Percentiles rank a stretch among this genome's conserved stretches.
Conservation (phyloP, 176 grass and related monocot species). For the Lolium perenne region DNA sequence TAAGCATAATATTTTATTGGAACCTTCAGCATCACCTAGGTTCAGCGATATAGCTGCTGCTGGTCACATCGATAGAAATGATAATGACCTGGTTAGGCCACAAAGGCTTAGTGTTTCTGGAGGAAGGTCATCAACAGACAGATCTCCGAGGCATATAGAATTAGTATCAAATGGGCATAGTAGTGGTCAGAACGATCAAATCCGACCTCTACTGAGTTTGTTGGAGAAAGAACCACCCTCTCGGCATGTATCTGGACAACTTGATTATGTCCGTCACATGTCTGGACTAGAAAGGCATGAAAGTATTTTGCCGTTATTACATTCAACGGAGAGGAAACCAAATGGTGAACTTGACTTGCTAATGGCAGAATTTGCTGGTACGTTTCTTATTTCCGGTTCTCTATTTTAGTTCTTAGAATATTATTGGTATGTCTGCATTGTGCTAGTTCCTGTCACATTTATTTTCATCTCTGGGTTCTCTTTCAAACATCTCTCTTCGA, state of each 20-base stretch:
- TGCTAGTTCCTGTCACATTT: conserved; percentile 33
- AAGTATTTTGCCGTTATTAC: conserved; percentile 93
- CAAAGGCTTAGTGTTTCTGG: conserved; percentile 65
- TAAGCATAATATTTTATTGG: conserved; percentile 57
- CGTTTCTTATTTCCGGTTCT: conserved; percentile 37
- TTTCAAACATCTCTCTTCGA: neutral
- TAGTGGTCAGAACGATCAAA: conserved; percentile 70
- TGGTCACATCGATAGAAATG: conserved; percentile 63
- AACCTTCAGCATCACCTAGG: conserved; percentile 64
- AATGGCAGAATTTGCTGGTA: conserved; percentile 91
- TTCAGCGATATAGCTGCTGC: conserved; percentile 55
- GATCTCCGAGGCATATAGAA: conserved; percentile 83
- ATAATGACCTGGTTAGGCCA: conserved; percentile 63
- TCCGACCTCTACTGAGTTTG: conserved; percentile 89
- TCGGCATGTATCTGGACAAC: conserved; percentile 94
- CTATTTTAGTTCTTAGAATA: conserved; percentile 36
- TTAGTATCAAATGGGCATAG: conserved; percentile 66
- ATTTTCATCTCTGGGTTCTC: conserved; percentile 22
- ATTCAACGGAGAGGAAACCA: conserved; percentile 87
- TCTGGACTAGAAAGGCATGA: conserved; percentile 97
- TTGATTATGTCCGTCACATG: conserved; percentile 82
- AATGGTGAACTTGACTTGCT: conserved; percentile 94
- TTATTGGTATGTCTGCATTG: conserved; percentile 25
- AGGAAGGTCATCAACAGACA: conserved; percentile 84
- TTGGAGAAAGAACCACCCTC: conserved; percentile 97